Base-by-base conservation (phyloP, 2,329 filamentous ascomycete genomes). In the Stachybotrys chartarum region DNA sequence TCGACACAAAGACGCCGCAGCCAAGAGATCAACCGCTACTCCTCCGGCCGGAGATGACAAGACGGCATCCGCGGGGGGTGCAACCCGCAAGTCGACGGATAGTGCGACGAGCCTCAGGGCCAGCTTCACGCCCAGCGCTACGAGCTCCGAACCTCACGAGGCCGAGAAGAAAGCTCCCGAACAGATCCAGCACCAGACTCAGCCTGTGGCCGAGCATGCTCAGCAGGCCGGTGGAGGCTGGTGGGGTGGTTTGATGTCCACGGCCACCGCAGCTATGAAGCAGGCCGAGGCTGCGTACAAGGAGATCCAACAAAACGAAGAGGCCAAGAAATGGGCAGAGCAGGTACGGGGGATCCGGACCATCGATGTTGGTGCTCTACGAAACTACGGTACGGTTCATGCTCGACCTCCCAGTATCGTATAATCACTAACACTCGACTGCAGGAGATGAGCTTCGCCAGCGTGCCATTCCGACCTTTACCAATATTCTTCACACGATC, bases 231-330 rank as follows among this genome's bases (percentile, higher is more conserved):
- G 87, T 57, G 90, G 90, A 60, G 87, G 91, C 54, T 95, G 91
- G 88, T 96, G 91, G 89, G 91, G 91, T 66, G 87, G 90, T 24
- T 75, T 97, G 53, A 81, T 94, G 65, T 90, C 89, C 47, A 92
- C 90, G 0, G 91, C 91, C 42, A 84, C 87, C 4, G 87, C 88
- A n/a, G 90, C 88, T 30, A 85, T 95, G 73, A 96, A 95, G 77
- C 90, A 93, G 70, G 93, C 94, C 50, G 92, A 97, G 73, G 90
- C 87, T 7, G 88, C 92, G 1, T 92, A 96, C 60, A 96, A 93
- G 70, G 91, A 97, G 71, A 92, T 99, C 51, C 90, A 96, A 70
- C 87, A 94, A 68, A 97, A 96, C 65, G 91, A 97, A 68, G 94
- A 99, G 71, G 94, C 93, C 53, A 92, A 93, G 76, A 89, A 90